Evolutionary conservation across 345 rosid genomes (phyloP), one percentile per base, ranked within the genome.

Genomic region (Hypericum perforatum): DNA sequence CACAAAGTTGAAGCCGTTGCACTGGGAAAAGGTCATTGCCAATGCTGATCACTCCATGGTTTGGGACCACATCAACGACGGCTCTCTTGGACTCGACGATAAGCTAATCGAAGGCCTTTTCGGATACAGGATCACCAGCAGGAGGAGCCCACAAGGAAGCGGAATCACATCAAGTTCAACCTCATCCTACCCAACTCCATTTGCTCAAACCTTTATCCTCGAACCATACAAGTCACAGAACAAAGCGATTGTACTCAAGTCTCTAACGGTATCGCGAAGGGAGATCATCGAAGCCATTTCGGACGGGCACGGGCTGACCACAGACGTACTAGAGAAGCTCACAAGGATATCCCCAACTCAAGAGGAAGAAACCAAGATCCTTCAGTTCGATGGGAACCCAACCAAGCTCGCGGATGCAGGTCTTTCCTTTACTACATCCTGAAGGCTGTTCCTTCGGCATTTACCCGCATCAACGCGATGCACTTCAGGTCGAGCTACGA

Each of bases 301-400:
- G 16, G 82, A 76, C 10, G 90, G 86, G 41, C 75, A 63, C 14
- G 86, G 80, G 41, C 74, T 77, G 14, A 38, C 61, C 9, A 43
- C 58, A 0, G 98, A 86, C 13, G 61, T 68, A 52, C 85, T 86
- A 2, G 95, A 91, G 71, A 86, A 81, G 48, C 92, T 91, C 1
- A 15, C 71, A 3, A 82, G 77, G 66, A 71, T 84, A 16, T 70
- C 85, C 54, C 96, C 89, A 14, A 77, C 82, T 47, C 63, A 71
- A 58, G 89, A 86, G 62, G 98, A 90, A 66, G 71, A 61, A 37
- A 49, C 73, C 40, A 65, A 62, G 39, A 82, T 91, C 58, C 79
- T 79, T 37, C 70, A 75, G 11, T 91, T 80, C 72, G 64, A 47
- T 12, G 92, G 78, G 15, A 60, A 73, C 58, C 69, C 70, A 1